Evolutionary conservation across 2,329 filamentous ascomycete species (phyloP).

Genomic region (Pyricularia pennisetigena): DNA sequence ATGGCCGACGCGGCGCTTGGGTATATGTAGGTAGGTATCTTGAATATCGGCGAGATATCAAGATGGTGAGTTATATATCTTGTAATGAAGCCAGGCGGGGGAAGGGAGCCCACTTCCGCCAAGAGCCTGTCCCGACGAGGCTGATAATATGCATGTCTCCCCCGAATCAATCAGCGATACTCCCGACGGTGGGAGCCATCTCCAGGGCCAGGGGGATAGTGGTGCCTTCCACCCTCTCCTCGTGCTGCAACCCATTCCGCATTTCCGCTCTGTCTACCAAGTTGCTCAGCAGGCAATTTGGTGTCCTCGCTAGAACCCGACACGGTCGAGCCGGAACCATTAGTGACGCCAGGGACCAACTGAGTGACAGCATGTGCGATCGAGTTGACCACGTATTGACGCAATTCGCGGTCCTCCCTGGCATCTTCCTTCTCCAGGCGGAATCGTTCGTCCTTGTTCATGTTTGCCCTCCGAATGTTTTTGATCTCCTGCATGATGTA

Average conservation of each 20-base stretch:
- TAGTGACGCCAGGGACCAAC: slow-evolving; percentile 40
- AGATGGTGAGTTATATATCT: not conserved
- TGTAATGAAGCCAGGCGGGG: not conserved
- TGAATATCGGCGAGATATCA: not conserved
- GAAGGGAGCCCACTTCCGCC: not conserved
- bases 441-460: slow-evolving; percentile 79
- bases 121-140: not conserved
- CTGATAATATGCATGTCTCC: not conserved
- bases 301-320: slow-evolving; percentile 35
- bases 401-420: slow-evolving; percentile 64
- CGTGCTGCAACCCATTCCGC: slow-evolving; percentile 25
- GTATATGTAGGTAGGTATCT: not conserved
- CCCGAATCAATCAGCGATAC: slow-evolving; percentile 8
- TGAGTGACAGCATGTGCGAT: slow-evolving; percentile 65
- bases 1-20: not conserved
- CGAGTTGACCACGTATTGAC: slow-evolving; percentile 61
- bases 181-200: slow-evolving; percentile 9
- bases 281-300: slow-evolving; percentile 52
- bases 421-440: slow-evolving; percentile 72
- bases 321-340: slow-evolving; percentile 14
- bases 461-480: slow-evolving; percentile 69
- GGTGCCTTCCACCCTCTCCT: slow-evolving; percentile 20
- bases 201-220: slow-evolving; percentile 12
- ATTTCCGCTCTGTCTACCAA: slow-evolving; percentile 27
- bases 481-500: slow-evolving; percentile 92